Evolutionary conservation across 2,329 filamentous ascomycete genomes (phyloP).

Genomic region (Stylonectria norvegica): DNA sequence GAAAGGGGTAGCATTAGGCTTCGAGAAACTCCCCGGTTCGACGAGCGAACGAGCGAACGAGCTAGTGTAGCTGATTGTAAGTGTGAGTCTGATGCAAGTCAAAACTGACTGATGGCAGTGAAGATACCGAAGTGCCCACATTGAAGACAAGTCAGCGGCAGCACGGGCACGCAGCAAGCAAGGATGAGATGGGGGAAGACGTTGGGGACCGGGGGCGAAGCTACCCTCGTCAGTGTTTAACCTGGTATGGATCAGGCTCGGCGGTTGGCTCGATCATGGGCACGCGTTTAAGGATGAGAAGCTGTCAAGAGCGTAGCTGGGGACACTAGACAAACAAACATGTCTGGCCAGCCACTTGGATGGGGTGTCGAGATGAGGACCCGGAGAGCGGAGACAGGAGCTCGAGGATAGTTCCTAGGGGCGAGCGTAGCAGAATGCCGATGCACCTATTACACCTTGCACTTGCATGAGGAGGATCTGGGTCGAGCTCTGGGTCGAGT

Average conservation of each 20-base stretch:
- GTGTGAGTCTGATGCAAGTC: no score
- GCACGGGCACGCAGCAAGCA: no score
- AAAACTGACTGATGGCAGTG: no score
- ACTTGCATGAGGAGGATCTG: conserved; percentile 18
- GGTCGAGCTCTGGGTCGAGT: conserved; percentile 10
- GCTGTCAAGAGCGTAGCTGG: conserved; percentile 10
- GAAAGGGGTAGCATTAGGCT: conserved; percentile 23
- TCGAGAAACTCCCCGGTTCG: conserved; percentile 21
- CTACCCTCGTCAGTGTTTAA: no score
- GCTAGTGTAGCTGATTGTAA: conserved; percentile 12
- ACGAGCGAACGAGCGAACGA: conserved; percentile 11
- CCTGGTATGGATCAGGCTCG: no score
- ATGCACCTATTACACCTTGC: no score
- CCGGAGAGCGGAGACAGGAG: conserved; percentile 9
- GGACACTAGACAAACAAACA: no score
- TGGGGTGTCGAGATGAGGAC: conserved; percentile 23
- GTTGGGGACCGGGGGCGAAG: neutral
- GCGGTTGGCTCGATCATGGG: no score
- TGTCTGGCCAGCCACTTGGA: conserved; percentile 14
- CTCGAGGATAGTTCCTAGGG: conserved; percentile 6
- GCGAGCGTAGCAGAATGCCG: conserved; percentile 15
- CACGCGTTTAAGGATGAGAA: no score
- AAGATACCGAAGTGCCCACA: no score
- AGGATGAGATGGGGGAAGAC: neutral
- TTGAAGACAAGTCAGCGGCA: no score